phyloP scores from a whole-genome alignment of 257 asterid species.

The Salvia splendens region DNA sequence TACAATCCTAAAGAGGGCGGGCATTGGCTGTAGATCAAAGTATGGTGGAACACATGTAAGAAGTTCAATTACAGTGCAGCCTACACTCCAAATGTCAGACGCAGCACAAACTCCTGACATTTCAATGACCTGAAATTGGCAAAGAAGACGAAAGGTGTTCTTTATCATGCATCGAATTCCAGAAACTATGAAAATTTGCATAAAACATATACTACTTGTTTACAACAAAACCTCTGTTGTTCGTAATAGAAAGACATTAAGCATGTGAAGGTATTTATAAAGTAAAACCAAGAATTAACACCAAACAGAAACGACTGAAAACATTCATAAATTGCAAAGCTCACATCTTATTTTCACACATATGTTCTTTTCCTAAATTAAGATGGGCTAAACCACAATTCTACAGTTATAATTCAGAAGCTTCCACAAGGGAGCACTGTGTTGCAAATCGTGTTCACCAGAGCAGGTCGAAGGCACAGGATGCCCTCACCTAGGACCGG shows the following conservation, averaged over 20 bases:
- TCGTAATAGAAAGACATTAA: neutral
- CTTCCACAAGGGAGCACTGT: conserved; percentile 4
- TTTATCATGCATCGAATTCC: conserved; percentile 21
- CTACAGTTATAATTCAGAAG: conserved; percentile 6
- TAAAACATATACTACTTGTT: neutral
- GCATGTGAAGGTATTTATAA: neutral
- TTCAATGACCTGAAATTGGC: conserved; percentile 77
- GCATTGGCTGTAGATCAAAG: conserved; percentile 98
- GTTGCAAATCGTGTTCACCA: too few relatives aligned
- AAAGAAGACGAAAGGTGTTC: conserved; percentile 24
- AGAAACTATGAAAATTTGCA: neutral
- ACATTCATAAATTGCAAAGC: neutral
- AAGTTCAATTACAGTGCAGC: conserved; percentile 98
- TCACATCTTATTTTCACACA: conserved; percentile 4
- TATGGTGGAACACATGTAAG: conserved; percentile 97
- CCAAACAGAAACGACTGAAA: too few relatives aligned
- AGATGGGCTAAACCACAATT: neutral
- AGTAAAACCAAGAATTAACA: neutral
- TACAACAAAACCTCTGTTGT: conserved; percentile 1
- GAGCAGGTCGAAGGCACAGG: too few relatives aligned
- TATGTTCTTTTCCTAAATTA: neutral
- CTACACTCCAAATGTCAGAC: conserved; percentile 99
- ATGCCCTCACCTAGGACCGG: too few relatives aligned
- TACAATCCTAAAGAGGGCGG: conserved; percentile 95
- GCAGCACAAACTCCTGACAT: conserved; percentile 99